Conservation (phyloP, 148 eudicot genomes). For the Rhododendron molle region DNA sequence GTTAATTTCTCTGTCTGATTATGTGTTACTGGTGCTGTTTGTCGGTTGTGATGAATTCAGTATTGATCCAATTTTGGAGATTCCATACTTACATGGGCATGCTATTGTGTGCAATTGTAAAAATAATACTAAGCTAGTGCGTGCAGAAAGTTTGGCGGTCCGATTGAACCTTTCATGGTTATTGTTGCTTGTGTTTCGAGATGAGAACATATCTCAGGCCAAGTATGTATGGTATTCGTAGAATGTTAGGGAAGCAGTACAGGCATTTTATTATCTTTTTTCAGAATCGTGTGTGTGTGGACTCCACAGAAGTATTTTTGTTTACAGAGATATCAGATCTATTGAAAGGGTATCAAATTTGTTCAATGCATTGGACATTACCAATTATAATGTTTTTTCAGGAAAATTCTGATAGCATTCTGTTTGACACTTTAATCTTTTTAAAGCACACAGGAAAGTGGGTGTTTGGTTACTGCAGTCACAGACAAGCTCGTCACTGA, state of each 20-base stretch:
- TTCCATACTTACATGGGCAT: neutral
- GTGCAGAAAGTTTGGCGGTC: neutral
- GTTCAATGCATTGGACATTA: neutral
- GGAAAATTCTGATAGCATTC: neutral
- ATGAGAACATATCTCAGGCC: neutral
- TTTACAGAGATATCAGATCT: neutral
- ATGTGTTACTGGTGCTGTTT: neutral
- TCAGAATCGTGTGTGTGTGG: neutral
- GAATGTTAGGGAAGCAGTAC: no score
- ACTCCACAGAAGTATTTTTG: neutral
- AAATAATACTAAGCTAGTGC: no score
- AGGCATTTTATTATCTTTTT: neutral
- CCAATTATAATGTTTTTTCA: neutral
- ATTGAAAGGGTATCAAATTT: neutral
- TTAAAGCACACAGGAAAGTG: neutral
- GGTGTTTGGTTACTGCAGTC: neutral
- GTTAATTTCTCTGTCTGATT: neutral
- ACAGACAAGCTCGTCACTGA: neutral
- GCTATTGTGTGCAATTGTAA: no score
- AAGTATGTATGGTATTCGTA: neutral
- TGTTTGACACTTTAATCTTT: neutral
- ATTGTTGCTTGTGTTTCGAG: neutral
- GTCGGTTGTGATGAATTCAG: neutral
- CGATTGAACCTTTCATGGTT: neutral
- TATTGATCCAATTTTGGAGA: neutral